Conservation (phyloP, 768 basidiomycete species). For the Amanita molliuscula region DNA sequence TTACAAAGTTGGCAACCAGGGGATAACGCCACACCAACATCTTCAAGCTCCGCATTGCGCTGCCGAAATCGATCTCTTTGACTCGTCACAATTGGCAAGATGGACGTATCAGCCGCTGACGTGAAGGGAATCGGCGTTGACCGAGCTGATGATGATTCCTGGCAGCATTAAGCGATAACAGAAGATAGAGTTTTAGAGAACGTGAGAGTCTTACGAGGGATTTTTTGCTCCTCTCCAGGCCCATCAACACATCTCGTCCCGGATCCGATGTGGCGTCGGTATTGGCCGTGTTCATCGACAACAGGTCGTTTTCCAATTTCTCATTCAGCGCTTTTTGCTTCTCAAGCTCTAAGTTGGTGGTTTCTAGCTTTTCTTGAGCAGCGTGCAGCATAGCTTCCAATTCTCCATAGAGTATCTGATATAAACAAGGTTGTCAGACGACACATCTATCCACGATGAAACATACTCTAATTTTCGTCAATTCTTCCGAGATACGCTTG, state of each 20-base stretch:
- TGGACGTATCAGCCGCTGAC: conserved; percentile 80
- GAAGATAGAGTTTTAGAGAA: not conserved
- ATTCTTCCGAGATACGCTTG: conserved; percentile 82
- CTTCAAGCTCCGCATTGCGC: conserved; percentile 94
- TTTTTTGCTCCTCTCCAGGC: conserved; percentile 63
- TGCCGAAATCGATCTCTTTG: conserved; percentile 97
- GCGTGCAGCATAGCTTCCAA: conserved; percentile 59
- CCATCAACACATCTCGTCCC: conserved; percentile 54
- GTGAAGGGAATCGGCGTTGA: conserved; percentile 63
- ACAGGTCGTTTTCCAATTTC: conserved; percentile 82
- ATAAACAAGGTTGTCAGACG: not conserved
- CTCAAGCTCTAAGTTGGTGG: conserved; percentile 54
- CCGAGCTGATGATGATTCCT: conserved; percentile 30
- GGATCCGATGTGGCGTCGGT: conserved; percentile 21
- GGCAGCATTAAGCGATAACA: not conserved
- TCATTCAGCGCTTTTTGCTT: conserved; percentile 79
- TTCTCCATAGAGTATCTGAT: conserved; percentile 74
- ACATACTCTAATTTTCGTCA: conserved; percentile 78
- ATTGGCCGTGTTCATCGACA: conserved; percentile 65
- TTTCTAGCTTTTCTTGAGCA: conserved; percentile 46
- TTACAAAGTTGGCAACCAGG: not conserved
- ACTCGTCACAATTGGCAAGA: conserved; percentile 96
- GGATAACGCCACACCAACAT: conserved; percentile 34
- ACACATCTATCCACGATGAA: not conserved
- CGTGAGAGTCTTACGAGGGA: conserved; percentile 21